Base-by-base conservation (phyloP, 768 basidiomycete species). In the Grammothele lineata region DNA sequence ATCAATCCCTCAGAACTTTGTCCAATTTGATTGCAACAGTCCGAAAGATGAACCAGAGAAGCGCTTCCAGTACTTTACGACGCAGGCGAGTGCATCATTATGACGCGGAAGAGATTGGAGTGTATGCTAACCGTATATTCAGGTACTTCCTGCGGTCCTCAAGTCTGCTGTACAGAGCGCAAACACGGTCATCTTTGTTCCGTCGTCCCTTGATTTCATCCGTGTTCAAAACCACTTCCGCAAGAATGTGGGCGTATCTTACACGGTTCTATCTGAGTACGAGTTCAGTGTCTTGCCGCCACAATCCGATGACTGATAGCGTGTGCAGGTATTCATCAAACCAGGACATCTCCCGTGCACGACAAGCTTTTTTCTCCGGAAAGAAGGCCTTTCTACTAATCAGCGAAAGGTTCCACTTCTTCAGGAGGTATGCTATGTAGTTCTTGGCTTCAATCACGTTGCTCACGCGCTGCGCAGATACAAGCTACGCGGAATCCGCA, bases 321-420 rank as follows among this genome's bases (percentile, higher is more conserved):
- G 2, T n/a, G n/a, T n/a, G n/a, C 54, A 94, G 92, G 62, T 95
- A 97, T 64, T 93, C 92, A 0, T 81, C 89, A 10, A 94, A 92
- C 55, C 84, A 89, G 65, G 95, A 98, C 45, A 95, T 99, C 54
- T 89, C 90, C 4, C 84, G 93, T 3, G 95, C 94, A 0, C 78
- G 96, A 36, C 89, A 93, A 57, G 80, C 86, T 0, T 98, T 99
- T 72, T 97, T 95, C 77, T 75, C 74, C 18, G 90, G 89, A 34
- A 83, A 85, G 57, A 91, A 85, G 55, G 73, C 86, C 0, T 91
- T 98, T 73, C 65, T 99, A 24, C 74, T 98, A 52, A 73, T 97
- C 60, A 95, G 89, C 57, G 96, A 99, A 62, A 82, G 96, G n/a
- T 98, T 97, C 74, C 94, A 99, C 66, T 99, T 98, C 66, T 97